phyloP scores from a whole-genome alignment of 805 yeast genomes.

The Priceomyces haplophilus region DNA sequence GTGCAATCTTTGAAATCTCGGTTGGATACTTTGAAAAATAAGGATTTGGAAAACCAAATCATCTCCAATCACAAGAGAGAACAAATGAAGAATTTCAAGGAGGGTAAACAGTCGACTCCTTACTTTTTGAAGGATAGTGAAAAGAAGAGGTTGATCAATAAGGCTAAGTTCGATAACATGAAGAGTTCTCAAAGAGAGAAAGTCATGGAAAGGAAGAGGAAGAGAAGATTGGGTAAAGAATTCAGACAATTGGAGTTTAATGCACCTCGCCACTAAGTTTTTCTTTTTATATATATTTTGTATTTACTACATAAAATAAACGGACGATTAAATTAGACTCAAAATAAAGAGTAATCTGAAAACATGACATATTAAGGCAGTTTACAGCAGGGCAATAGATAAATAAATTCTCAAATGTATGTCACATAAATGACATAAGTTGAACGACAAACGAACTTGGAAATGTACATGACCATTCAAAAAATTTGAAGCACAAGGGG shows the following conservation, averaged over 20 bases:
- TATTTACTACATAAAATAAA: slow-evolving; percentile 3
- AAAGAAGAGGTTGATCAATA: slow-evolving; percentile 68
- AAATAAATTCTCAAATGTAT: slow-evolving; percentile 1
- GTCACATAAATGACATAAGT: not conserved
- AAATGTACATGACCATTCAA: slow-evolving; percentile 1
- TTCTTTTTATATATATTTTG: not conserved
- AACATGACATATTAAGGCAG: not conserved
- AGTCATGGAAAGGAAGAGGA: slow-evolving; percentile 83
- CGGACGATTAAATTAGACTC: slow-evolving; percentile 4
- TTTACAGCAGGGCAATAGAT: not conserved
- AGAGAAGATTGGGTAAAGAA: slow-evolving; percentile 80
- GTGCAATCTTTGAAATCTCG: slow-evolving; percentile 66
- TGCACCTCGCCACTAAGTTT: not conserved
- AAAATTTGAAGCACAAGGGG: not conserved
- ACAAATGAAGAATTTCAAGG: slow-evolving; percentile 44
- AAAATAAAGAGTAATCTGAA: slow-evolving; percentile 5
- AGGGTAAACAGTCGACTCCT: slow-evolving; percentile 48
- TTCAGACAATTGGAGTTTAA: slow-evolving; percentile 51
- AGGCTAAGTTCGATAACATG: slow-evolving; percentile 75
- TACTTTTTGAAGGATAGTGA: slow-evolving; percentile 68
- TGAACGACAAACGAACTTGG: not conserved
- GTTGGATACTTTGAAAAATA: slow-evolving; percentile 63
- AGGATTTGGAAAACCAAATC: slow-evolving; percentile 71
- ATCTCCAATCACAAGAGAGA: slow-evolving; percentile 55
- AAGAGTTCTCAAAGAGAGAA: slow-evolving; percentile 69